Base-by-base conservation (phyloP, 139 green algal species). In the Raphidocelis subcapitata region DNA sequence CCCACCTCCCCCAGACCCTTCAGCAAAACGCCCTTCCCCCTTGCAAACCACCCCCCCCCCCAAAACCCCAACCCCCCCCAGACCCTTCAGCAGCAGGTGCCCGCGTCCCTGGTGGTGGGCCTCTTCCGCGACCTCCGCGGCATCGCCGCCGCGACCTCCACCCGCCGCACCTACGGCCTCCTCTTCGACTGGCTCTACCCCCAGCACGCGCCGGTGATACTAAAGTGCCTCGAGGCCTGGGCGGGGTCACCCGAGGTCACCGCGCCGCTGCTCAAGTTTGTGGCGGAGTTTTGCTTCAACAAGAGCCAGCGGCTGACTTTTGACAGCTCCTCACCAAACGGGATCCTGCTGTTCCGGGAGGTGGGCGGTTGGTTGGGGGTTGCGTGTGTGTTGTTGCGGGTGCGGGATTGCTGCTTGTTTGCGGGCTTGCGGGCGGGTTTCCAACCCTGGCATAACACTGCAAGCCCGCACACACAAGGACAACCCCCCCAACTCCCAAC, bases 151-250 rank as follows among this genome's bases (percentile, higher is more conserved):
- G 93, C 95, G 67, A 97, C 95, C 60, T 91, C 89, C 83, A 95
- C 83, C 37, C 79, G 94, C 10, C 72, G 87, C 23, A 94, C 88
- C 0, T 96, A 95, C 88, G 79, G 82, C 65, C 67, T 92, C 65
- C 74, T 99, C 26, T 99, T 98, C 76, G 94, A 99, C 78, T 99
- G 94, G 94, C 85, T 99, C 14, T 97, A 99, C 85, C 92, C 95
- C 0, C 69, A 80, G 28, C 93, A 98, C 86, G 91, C 95, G 55
- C 89, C 89, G 12, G 72, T 89, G 23, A 82, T 99, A 18, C 51
- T 91, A 35, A 84, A 81, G 44, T 94, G 54, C 54, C 54, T 61
- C 15, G 54, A 61, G 12, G 54, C 54, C 12, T 61, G 54, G 54
- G 54, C 54, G 24, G 24, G 24, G 10, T 33, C 12, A 5, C 54